Conservation (phyloP, 305 asterid species). For the Plantago lanceolata region DNA sequence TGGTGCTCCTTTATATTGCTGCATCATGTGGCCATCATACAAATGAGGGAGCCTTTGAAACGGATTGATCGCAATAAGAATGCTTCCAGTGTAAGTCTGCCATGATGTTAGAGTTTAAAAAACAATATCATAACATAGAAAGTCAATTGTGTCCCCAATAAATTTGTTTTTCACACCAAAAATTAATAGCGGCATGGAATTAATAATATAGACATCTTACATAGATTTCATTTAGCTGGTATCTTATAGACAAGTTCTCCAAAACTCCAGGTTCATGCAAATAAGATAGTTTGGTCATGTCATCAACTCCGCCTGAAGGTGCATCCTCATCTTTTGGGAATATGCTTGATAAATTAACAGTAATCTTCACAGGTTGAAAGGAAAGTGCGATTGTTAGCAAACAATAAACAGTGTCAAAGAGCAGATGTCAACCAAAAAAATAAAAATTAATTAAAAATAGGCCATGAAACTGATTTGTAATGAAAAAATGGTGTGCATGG, state of each 20-base stretch:
- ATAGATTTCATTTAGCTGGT: constrained; percentile 54
- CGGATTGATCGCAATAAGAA: constrained; percentile 76
- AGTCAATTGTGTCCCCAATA: constrained; percentile 2
- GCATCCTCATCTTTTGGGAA: constrained; percentile 60
- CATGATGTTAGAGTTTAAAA: constrained; percentile 36
- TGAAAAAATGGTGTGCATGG: not conserved
- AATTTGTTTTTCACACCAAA: constrained; percentile 30
- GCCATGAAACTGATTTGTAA: not conserved
- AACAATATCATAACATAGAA: constrained; percentile 28
- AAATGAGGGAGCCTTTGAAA: constrained; percentile 70
- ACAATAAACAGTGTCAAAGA: not conserved
- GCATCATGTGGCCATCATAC: constrained; percentile 62
- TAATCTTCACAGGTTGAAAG: constrained; percentile 39
- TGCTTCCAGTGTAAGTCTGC: constrained; percentile 80
- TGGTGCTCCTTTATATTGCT: constrained; percentile 57
- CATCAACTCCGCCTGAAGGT: constrained; percentile 56
- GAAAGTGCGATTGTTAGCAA: not conserved
- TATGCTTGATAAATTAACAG: constrained; percentile 40
- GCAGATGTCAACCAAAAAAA: not conserved
- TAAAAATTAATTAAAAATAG: not conserved
- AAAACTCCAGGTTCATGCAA: constrained; percentile 78
- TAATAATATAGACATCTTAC: constrained; percentile 36
- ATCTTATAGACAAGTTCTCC: constrained; percentile 55
- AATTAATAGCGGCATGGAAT: constrained; percentile 26
- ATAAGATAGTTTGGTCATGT: constrained; percentile 70